Percentiles rank a stretch among this genome's conserved stretches.
phyloP scores from a whole-genome alignment of 331 rosid species.

The Arachis monticola region DNA sequence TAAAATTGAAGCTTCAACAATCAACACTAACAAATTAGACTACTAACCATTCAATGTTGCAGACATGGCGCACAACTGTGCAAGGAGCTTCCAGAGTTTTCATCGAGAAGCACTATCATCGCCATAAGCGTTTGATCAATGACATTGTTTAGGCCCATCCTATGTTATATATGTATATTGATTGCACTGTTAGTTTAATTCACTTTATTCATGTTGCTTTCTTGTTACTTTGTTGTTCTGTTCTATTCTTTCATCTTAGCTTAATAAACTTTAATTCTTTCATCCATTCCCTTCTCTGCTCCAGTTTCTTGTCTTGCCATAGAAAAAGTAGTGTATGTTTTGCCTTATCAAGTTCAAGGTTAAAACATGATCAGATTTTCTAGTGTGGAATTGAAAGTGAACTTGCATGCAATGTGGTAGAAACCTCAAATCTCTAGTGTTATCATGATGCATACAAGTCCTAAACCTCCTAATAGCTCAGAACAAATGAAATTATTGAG shows the following conservation, averaged over 20 bases:
- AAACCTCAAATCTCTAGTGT: no score
- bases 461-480: no score
- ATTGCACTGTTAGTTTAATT: constrained; percentile 10
- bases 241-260: constrained; percentile 29
- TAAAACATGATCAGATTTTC: no score
- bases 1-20: constrained; percentile 13
- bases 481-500: neutral
- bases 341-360: no score
- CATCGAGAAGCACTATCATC: constrained; percentile 77
- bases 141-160: constrained; percentile 55
- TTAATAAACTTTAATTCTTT: constrained; percentile 1
- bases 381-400: neutral
- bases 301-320: neutral
- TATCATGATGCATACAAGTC: neutral
- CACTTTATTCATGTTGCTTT: constrained; percentile 12
- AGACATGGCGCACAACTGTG: constrained; percentile 86
- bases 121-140: constrained; percentile 79
- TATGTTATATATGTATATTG: constrained; percentile 29
- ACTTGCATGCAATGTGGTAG: neutral
- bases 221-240: neutral
- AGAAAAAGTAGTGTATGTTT: neutral
- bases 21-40: no score
- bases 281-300: neutral
- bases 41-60: constrained; percentile 15
- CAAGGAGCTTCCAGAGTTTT: constrained; percentile 86